These are phyloP conservation scores for Prunus davidiana DNA, from an alignment of 306 rosid genomes.

Conservation along the genomic window DNA sequence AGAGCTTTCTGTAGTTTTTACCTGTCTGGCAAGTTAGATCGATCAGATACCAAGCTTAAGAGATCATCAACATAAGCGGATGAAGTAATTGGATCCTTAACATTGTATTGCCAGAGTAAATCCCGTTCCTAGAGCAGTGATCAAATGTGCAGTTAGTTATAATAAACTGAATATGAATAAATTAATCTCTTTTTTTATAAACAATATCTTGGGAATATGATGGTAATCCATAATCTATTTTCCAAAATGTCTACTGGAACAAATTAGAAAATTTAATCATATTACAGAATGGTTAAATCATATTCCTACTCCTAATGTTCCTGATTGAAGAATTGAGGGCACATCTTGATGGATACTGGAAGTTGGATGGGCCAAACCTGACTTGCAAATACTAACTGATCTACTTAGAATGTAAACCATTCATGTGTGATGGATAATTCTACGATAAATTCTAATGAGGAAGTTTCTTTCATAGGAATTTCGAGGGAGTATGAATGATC, in stretches of 20 bases:
- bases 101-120: conserved; percentile 63
- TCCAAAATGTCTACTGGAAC: not conserved
- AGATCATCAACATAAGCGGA: conserved; percentile 84
- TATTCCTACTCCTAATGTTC: not conserved
- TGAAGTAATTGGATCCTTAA: conserved; percentile 78
- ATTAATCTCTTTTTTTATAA: not conserved
- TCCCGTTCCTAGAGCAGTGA: conserved; percentile 60
- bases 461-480: too few relatives aligned
- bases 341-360: too few relatives aligned
- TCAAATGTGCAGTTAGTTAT: not conserved
- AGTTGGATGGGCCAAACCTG: too few relatives aligned
- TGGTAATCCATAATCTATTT: not conserved
- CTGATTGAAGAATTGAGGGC: too few relatives aligned
- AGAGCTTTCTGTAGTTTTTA: conserved; percentile 18
- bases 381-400: too few relatives aligned
- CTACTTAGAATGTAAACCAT: too few relatives aligned
- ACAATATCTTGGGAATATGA: not conserved
- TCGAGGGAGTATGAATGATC: too few relatives aligned
- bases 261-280: too few relatives aligned
- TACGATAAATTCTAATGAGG: too few relatives aligned
- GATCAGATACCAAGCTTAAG: conserved; percentile 38
- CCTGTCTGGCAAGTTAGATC: conserved; percentile 57
- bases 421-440: too few relatives aligned
- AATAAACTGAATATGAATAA: not conserved
- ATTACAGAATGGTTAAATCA: not conserved